Percentiles rank a stretch among this genome's conserved stretches.
Conservation (phyloP, 805 yeast genomes). For the Komagataella mondaviorum region DNA sequence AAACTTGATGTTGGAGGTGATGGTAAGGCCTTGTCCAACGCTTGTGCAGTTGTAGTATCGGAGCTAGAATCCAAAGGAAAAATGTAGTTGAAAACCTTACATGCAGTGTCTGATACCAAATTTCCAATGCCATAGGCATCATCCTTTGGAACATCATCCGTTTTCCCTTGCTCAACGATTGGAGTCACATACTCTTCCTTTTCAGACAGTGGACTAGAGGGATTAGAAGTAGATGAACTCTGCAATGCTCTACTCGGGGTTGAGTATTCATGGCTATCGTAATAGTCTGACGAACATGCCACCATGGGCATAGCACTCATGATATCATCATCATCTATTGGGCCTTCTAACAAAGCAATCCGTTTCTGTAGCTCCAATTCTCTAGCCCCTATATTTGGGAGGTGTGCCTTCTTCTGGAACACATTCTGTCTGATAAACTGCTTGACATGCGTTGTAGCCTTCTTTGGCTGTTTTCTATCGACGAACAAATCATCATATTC, state of each 20-base stretch:
- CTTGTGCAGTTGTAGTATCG: not conserved
- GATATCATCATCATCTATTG: not conserved
- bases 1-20: not conserved
- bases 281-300: not conserved
- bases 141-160: not conserved
- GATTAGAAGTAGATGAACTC: not conserved
- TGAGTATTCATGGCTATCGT: not conserved
- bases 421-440: not conserved
- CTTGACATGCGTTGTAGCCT: not conserved
- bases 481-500: not conserved
- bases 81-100: not conserved
- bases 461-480: not conserved
- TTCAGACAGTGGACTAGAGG: not conserved
- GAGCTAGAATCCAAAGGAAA: not conserved
- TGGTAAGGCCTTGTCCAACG: not conserved
- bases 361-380: not conserved
- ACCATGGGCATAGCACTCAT: not conserved
- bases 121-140: not conserved
- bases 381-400: constrained; percentile 1
- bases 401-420: not conserved
- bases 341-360: not conserved
- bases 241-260: not conserved
- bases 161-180: not conserved
- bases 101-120: not conserved
- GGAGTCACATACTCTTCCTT: not conserved